Evolutionary conservation across 176 grass and related monocot species (phyloP), one percentile per base, ranked within the genome.

Genomic region (Saccharum officinarum): DNA sequence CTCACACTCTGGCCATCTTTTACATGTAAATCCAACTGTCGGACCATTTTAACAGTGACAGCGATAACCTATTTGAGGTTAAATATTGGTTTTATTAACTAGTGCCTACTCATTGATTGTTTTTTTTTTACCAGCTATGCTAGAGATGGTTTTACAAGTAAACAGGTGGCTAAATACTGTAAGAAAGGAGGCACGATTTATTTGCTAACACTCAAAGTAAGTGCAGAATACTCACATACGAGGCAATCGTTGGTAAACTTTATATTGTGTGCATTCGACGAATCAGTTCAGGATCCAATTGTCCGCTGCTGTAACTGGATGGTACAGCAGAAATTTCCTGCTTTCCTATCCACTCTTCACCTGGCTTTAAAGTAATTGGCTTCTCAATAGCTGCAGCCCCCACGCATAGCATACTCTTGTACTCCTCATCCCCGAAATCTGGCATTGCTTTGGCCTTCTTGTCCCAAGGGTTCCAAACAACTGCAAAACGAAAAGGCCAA

Each of bases 401-500:
- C 16, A 92, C 87, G 76, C 92, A 94, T 6, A 97, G 42, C 92
- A 97, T 92, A 34, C 79, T 72, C 59, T 85, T 92, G 82, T 92
- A 94, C 64, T 92, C 94, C 1, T 91, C 92, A 17, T 87, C 88
- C 9, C 86, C 92, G 63, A 95, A 91, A 91, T 94, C 92, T 17
- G 77, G 42, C 77, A 97, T 89, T 13, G 92, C 77, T 83, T 89
- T 94, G 25, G 92, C 90, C 69, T 90, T 97, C 76, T 83, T 92
- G 61, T 91, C 92, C 94, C 92, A 97, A 61, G 90, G 94, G 75
- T 92, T 97, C 92, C 94, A 94, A 69, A 94, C 83, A 77, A 94
- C 92, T 94, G 73, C 72, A 69, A 45, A 73, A 82, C 12, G 72
- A 60, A 44, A 23, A 45, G 38, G 45, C 3, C 67, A 57, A 75